Evolutionary conservation across 2,329 filamentous ascomycete species (phyloP).

Genomic region (Aspergillus novoparasiticus): DNA sequence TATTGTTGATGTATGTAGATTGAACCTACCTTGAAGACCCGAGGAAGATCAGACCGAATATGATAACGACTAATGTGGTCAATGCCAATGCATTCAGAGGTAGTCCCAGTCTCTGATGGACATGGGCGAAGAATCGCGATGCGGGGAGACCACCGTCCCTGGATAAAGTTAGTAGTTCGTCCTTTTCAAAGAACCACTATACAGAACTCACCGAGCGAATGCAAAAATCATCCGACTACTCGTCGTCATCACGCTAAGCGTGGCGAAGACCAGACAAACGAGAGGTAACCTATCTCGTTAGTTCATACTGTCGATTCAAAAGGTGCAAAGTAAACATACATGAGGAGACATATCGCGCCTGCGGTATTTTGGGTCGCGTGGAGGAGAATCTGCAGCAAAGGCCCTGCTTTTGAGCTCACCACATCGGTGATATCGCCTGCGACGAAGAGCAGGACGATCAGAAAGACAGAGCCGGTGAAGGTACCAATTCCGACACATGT

Average conservation of each 20-base stretch:
- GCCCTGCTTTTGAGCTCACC: constrained; percentile 58
- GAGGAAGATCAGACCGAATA: constrained; percentile 70
- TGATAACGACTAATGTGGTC: constrained; percentile 62
- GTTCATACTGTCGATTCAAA: not conserved
- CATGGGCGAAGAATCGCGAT: constrained; percentile 60
- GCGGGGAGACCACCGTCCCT: constrained; percentile 68
- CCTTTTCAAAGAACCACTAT: not conserved
- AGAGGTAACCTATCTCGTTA: constrained; percentile 29
- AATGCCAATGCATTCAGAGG: constrained; percentile 68
- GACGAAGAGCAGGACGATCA: constrained; percentile 65
- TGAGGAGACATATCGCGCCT: constrained; percentile 64
- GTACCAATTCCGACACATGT: constrained; percentile 64
- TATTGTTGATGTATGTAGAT: rapidly evolving
- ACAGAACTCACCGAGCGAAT: constrained; percentile 26
- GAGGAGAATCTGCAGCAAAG: constrained; percentile 63
- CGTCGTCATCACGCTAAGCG: constrained; percentile 34
- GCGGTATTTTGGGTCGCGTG: constrained; percentile 64
- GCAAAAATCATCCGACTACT: constrained; percentile 37
- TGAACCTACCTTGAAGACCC: constrained; percentile 53
- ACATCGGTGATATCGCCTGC: constrained; percentile 59
- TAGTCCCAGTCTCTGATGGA: constrained; percentile 63
- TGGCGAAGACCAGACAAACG: constrained; percentile 32
- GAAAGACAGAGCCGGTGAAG: constrained; percentile 63
- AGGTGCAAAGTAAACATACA: constrained; percentile 38
- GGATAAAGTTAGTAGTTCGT: not conserved